Evolutionary conservation across 2,329 filamentous ascomycete species (phyloP), one percentile per base, ranked within the genome.

Genomic region (Xylaria sp.): DNA sequence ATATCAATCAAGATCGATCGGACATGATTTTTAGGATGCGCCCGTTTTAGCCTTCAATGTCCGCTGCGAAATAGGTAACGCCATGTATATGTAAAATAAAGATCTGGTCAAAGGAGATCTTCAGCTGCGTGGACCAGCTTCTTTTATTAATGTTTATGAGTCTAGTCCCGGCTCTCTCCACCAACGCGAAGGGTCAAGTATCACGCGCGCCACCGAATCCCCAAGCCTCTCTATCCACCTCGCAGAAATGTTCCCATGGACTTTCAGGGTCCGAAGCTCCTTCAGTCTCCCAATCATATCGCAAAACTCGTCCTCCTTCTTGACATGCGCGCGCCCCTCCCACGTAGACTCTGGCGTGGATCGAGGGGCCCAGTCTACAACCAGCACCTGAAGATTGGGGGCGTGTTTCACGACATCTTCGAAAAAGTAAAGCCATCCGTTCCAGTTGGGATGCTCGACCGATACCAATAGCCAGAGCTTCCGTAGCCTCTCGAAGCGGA

Each of bases 291-390:
- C 55, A 9, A 74, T 58, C 1, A 63, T 57, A 17, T 46, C 17
- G 33, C 72, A 68, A 49, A 74, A 70, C 33, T 68, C 59, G n/a
- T 65, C 56, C 52, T 73, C 70, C 65, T 73, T 74, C 60, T 69
- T 69, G 45, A 11, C 19, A 35, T 66, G 53, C 19, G 61, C 57
- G 5, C 61, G 64, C 9, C 58, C 67, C 5, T 52, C 35, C 69
- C 67, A 69, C 3, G 42, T 63, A 2, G 8, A 35, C 3, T 57
- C 51, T n/a, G 2, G 15, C 2, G 64, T 46, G 4, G 63, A 61
- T 14, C 73, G 60, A 12, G 73, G 74, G 43, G 63, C 58, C 74
- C 74, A 76, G 53, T 76, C 74, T n/a, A 76, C 47, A 2, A 72
- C 59, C 9, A 76, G 37, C 17, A 69, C 65, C 11, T 53, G 28